phyloP scores from a whole-genome alignment of 805 yeast species.

The Candida orba region DNA sequence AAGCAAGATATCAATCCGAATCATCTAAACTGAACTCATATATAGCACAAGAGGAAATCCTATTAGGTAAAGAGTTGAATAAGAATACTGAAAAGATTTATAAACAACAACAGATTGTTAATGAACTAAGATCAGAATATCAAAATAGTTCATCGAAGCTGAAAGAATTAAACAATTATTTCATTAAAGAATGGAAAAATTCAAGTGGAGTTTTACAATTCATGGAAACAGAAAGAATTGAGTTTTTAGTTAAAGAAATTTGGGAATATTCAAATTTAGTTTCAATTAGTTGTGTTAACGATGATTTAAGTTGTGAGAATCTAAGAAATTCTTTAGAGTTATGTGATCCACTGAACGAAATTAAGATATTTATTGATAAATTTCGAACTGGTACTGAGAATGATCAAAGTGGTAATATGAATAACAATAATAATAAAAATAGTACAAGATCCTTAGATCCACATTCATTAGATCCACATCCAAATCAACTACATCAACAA shows the following conservation, averaged over 20 bases:
- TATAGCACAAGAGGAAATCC: conserved; percentile 54
- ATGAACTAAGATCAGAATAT: conserved; percentile 45
- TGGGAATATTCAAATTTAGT: conserved; percentile 75
- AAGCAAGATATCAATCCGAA: conserved; percentile 47
- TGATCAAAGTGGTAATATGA: conserved; percentile 52
- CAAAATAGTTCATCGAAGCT: conserved; percentile 45
- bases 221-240: conserved; percentile 66
- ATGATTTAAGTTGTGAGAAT: conserved; percentile 69
- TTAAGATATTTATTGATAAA: conserved; percentile 42
- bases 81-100: conserved; percentile 48
- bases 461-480: not conserved
- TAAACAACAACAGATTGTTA: conserved; percentile 37
- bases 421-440: conserved; percentile 32
- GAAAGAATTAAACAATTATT: conserved; percentile 51
- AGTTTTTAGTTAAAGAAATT: conserved; percentile 58
- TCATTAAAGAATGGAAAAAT: conserved; percentile 66
- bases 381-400: conserved; percentile 62
- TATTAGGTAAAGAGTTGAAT: conserved; percentile 70
- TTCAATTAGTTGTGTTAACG: conserved; percentile 69
- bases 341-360: conserved; percentile 56
- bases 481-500: conserved; percentile 1
- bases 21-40: conserved; percentile 52
- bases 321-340: conserved; percentile 62
- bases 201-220: conserved; percentile 57
- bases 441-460: conserved; percentile 6